Evolutionary conservation across 495 filamentous ascomycete genomes (phyloP), one percentile per base, ranked within the genome.

Genomic region (Chaetomium fimeti): DNA sequence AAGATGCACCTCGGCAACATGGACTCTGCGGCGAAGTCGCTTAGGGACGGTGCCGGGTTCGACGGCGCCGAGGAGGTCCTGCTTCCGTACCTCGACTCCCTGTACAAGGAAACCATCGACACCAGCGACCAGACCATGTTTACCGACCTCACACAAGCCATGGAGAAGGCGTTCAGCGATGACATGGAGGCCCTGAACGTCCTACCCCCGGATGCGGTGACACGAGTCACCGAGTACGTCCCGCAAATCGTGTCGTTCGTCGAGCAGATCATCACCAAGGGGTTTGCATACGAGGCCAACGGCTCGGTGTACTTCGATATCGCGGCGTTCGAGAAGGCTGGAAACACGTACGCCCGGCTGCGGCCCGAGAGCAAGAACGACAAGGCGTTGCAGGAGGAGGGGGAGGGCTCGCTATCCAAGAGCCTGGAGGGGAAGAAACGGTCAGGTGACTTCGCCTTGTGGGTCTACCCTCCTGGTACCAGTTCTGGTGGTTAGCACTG

Each of bases 271-370:
- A 82, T 97, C 15, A 70, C 86, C n/a, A 95, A 96, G 69, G 87
- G 88, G 0, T 97, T 91, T 68, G 94, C 87, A 5, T 98, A 98
- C 71, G 90, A 91, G 47, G 78, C 86, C 3, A 88, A 94, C 64
- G 91, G 91, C 0, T 94, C 90, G 0, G 92, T 98, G 2, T 98
- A 97, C 76, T 98, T 97, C 63, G 93, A 97, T 67, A 97, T 96
- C 66, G 78, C 80, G 3, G 85, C 91, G 0, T 98, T 97, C 69
- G 94, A 98, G 69, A 83, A 84, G 24, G 87, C 84, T 0, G 91
- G 93, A 0, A 89, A 94, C 72, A 82, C 83, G 2, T 98, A 97
- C 67, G 91, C 93, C 0, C 83, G 92, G 15, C 78, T 98, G 16
- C 88, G 92, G 65, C 94, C 94, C 0, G 92, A 92, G 83, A 96